A percentile compares a stretch with the other conserved stretches of the same genome.
phyloP scores from a whole-genome alignment of 306 rosid species.

The Cercis canadensis region DNA sequence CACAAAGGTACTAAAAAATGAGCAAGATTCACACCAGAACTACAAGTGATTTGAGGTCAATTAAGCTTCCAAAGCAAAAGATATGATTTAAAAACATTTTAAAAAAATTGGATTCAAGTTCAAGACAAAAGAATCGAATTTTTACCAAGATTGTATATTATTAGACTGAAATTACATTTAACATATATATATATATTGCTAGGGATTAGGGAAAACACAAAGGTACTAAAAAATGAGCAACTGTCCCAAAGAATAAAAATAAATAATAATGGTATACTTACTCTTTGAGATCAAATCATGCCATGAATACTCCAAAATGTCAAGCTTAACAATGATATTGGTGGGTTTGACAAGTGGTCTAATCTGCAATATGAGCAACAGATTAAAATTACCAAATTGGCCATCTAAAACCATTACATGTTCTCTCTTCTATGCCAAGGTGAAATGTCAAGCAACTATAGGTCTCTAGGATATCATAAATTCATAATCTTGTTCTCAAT shows the following conservation, averaged over 20 bases:
- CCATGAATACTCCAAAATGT: slow-evolving; percentile 74
- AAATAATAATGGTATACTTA: slow-evolving; percentile 40
- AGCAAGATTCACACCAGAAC: too few relatives aligned
- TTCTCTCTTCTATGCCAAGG: slow-evolving; percentile 17
- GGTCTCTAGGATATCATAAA: slow-evolving; percentile 5
- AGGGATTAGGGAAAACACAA: neutral
- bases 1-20: neutral
- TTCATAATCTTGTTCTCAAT: neutral
- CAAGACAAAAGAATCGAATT: too few relatives aligned
- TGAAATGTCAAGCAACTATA: neutral
- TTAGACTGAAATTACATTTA: too few relatives aligned
- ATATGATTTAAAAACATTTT: too few relatives aligned
- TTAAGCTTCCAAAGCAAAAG: too few relatives aligned
- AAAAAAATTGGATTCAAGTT: too few relatives aligned
- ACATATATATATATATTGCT: too few relatives aligned
- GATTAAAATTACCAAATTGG: slow-evolving; percentile 21
- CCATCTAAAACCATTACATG: slow-evolving; percentile 16
- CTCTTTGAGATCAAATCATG: slow-evolving; percentile 89
- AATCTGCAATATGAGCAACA: slow-evolving; percentile 63
- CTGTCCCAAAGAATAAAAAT: neutral
- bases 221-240: neutral
- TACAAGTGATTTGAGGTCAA: too few relatives aligned
- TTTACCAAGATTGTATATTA: too few relatives aligned
- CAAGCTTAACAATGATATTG: slow-evolving; percentile 54
- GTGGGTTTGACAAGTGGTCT: slow-evolving; percentile 91